Evolutionary conservation across 805 yeast species (phyloP), one percentile per base, ranked within the genome.

Genomic region (Yarrowia deformans): DNA sequence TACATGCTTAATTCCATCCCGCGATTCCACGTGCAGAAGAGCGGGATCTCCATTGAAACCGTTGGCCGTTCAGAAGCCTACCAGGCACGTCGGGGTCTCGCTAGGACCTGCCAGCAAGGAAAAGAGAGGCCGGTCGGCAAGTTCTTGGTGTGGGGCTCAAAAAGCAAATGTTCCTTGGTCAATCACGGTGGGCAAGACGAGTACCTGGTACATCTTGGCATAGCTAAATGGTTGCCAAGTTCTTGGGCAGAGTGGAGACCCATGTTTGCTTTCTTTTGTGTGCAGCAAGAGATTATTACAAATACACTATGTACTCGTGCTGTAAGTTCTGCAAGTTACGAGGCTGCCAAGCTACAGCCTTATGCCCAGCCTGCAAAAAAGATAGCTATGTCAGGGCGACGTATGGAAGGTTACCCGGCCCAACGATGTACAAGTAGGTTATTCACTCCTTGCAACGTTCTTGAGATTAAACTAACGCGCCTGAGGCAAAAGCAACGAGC

Each of bases 21-120:
- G 5, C 7, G 8, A 35, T 54, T 19, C 58, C 58, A 54, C 43
- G 61, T 55, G 61, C 61, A 54, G 45, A 39, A 19, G 13, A 19
- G 43, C 60, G 60, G 60, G 60, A 54, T 54, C 60, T 37, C 60
- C 60, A 54, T 37, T 14, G 29, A 37, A 39, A 55, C 61, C 61
- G 61, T 55, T 55, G 61, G 35, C 46, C 45, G 42, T 37, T 46
- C 34, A 12, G n/a, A 14, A 23, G 48, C 19, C 29, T n/a, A 8
- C 13, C 14, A 12, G 12, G 40, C 5, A 18, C 32, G 4, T 49
- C 16, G 37, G 10, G 19, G 19, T 13, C 58, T 52, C 58, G 43
- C 43, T 52, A 12, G 8, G 32, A 8, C 12, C 37, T 34, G 42
- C 43, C 58, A 29, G 52, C 10, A 18, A n/a, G 14, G n/a, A 34